Evolutionary conservation across 768 basidiomycete species (phyloP), one percentile per base, ranked within the genome.

Genomic region (Phlegmacium glaucopus): DNA sequence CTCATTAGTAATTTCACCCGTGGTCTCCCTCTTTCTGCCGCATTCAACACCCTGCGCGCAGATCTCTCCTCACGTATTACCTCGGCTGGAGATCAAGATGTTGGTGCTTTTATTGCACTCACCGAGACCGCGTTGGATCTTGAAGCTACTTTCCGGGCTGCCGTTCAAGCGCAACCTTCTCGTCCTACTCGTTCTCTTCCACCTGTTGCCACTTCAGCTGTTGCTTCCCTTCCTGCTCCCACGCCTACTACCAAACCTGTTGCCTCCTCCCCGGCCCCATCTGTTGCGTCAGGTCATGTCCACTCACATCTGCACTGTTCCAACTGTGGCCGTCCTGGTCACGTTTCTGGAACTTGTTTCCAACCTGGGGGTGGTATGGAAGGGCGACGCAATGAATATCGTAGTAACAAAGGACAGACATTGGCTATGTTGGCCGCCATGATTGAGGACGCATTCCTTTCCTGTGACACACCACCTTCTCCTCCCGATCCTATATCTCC

Each of bases 361-460:
- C 30, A 45, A 34, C 22, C 30, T 13, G 44, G 44, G 5, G 44
- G 44, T 25, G 44, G 44, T 9, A 11, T 45, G 30, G 44, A 34
- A 45, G 44, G 44, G 4, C 26, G n/a, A 10, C 34, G 44, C 2
- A 34, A 26, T 17, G 44, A 45, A 6, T 45, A 22, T 12, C 9
- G 10, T 18, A 18, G 18, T 15, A 45, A 45, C 9, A 29, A 6
- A 2, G 8, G 32, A 4, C 3, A 34, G 32, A 6, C 6, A 4
- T 2, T 34, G n/a, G 32, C 32, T 2, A 34, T 34, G 32, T 34
- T 34, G 3, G 32, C 6, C 3, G 32, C 3, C 3, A 34, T 34
- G 32, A 34, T 34, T 2, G 32, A 34, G 6, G 32, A 34, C 4
- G 32, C 30, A 8, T 32, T 32, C 30, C 10, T n/a, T 34, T 34